Percentiles rank a stretch among this genome's conserved stretches.
These are phyloP conservation scores for Gautieria morchelliformis DNA, from an alignment of 768 basidiomycete species.

Conservation along the genomic window DNA sequence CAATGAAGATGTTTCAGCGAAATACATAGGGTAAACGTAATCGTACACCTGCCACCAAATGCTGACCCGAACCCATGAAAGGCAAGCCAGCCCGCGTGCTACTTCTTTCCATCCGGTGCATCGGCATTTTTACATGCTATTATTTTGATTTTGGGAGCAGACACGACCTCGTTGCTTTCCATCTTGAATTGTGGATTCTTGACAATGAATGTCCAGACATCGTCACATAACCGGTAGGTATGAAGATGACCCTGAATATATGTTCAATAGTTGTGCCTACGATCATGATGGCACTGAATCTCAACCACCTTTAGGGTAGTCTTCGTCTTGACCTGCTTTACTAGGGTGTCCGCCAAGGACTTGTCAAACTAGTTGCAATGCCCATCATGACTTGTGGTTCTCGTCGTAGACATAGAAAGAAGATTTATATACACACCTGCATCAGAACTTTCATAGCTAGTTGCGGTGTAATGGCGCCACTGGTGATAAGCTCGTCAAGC, in stretches of 20 bases:
- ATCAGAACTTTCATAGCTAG: slow-evolving; percentile 97
- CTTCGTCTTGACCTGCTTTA: slow-evolving; percentile 91
- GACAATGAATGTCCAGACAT: slow-evolving; percentile 98
- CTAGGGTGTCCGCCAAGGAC: slow-evolving; percentile 84
- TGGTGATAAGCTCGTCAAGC: slow-evolving; percentile 95
- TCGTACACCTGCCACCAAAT: neutral
- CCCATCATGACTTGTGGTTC: neutral
- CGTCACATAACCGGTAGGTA: slow-evolving; percentile 89
- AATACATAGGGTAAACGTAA: neutral
- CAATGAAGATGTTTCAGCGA: neutral
- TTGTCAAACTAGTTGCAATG: slow-evolving; percentile 77
- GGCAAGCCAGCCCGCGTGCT: neutral
- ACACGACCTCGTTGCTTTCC: slow-evolving; percentile 78
- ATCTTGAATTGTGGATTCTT: slow-evolving; percentile 92
- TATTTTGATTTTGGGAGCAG: slow-evolving; percentile 81
- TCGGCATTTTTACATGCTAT: slow-evolving; percentile 97
- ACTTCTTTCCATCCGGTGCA: slow-evolving; percentile 79
- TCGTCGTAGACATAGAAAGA: neutral
- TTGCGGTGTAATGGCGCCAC: slow-evolving; percentile 93
- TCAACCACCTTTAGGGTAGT: slow-evolving; percentile 74
- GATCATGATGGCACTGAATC: slow-evolving; percentile 1
- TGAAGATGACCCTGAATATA: slow-evolving; percentile 67
- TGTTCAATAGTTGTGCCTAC: neutral
- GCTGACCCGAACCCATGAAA: neutral
- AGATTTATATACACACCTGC: slow-evolving; percentile 51